A percentile compares a stretch with the other conserved stretches of the same genome.
Conservation (phyloP, 2,329 filamentous ascomycete genomes). For the Trichophyton verrucosum region DNA sequence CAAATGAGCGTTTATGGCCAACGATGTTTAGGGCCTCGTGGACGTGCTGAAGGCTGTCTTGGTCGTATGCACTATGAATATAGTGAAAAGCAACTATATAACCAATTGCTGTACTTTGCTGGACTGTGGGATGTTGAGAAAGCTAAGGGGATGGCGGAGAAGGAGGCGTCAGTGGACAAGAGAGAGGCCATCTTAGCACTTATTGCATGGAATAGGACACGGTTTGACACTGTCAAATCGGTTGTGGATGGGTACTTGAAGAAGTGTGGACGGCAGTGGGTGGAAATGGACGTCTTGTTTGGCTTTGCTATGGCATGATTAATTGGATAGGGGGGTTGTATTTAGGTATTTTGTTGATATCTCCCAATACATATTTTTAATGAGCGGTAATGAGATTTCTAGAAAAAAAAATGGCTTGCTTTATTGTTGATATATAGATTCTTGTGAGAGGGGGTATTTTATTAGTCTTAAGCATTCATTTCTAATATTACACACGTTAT, state of each 20-base stretch:
- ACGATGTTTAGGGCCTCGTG: conserved; percentile 75
- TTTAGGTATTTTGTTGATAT: too few relatives aligned
- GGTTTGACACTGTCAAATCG: conserved; percentile 63
- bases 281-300: conserved; percentile 85
- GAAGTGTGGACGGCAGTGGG: conserved; percentile 84
- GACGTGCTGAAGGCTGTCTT: conserved; percentile 69
- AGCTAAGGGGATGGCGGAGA: conserved; percentile 45
- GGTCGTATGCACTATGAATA: conserved; percentile 84
- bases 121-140: conserved; percentile 83
- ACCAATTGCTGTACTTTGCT: conserved; percentile 81
- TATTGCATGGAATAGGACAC: conserved; percentile 66
- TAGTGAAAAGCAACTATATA: conserved; percentile 81
- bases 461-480: too few relatives aligned
- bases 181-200: conserved; percentile 57
- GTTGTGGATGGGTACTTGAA: conserved; percentile 75
- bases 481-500: too few relatives aligned
- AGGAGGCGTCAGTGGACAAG: conserved; percentile 40
- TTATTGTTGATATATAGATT: not conserved
- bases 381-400: too few relatives aligned
- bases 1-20: conserved; percentile 90
- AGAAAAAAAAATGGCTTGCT: too few relatives aligned
- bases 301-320: conserved; percentile 37
- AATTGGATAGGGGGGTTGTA: too few relatives aligned
- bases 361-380: too few relatives aligned
- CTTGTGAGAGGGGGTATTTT: too few relatives aligned